A percentile compares a stretch with the other conserved stretches of the same genome.
phyloP scores from a whole-genome alignment of 345 rosid species.

The Hibiscus syriacus region DNA sequence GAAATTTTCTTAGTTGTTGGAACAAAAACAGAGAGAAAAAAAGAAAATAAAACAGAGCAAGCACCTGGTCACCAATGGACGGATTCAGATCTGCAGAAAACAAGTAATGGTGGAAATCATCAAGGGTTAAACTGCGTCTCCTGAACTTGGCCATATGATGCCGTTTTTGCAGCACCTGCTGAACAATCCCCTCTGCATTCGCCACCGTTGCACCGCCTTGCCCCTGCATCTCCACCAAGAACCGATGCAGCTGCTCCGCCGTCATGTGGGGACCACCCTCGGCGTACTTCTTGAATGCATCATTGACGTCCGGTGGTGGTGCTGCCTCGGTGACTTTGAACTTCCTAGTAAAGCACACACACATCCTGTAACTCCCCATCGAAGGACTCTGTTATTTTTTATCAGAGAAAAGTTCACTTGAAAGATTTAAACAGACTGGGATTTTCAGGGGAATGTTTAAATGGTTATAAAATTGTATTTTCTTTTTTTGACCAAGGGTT shows the following conservation, averaged over 20 bases:
- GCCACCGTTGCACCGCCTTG: conserved; percentile 22
- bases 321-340: conserved; percentile 53
- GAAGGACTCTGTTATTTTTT: conserved; percentile 9
- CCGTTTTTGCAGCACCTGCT: conserved; percentile 41
- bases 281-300: conserved; percentile 44
- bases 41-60: neutral
- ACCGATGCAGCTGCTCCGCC: conserved; percentile 53
- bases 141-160: conserved; percentile 63
- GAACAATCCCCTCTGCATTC: conserved; percentile 53
- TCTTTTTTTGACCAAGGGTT: no score
- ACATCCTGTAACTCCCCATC: conserved; percentile 68
- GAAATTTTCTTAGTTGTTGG: no score
- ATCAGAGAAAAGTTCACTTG: neutral
- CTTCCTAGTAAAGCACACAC: conserved; percentile 64
- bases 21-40: neutral
- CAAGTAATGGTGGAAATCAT: conserved; percentile 54
- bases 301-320: conserved; percentile 59
- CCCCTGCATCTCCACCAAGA: conserved; percentile 49
- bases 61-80: conserved; percentile 44
- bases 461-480: no score
- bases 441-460: neutral
- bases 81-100: conserved; percentile 61
- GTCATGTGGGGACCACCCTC: conserved; percentile 52
- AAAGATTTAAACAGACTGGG: neutral
- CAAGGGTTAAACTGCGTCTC: conserved; percentile 54